These are phyloP conservation scores for Sphaerostilbella broomeana DNA, from an alignment of 2,329 filamentous ascomycete genomes.

Conservation along the genomic window DNA sequence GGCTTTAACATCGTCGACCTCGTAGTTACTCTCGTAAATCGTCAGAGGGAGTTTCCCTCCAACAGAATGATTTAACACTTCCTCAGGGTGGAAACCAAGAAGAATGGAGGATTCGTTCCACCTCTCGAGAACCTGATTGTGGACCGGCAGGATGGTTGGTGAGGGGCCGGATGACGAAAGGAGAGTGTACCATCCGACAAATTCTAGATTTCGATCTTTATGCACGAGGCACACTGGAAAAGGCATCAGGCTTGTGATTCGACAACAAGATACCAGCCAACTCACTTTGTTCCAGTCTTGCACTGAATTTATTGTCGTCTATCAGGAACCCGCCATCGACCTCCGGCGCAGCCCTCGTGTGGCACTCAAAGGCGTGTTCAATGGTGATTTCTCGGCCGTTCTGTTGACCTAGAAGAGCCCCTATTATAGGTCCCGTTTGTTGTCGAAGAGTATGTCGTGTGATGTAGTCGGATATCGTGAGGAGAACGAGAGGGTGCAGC, in stretches of 20 bases:
- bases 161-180: conserved; percentile 67
- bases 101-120: conserved; percentile 85
- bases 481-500: conserved; percentile 87
- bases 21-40: conserved; percentile 79
- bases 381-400: conserved; percentile 85
- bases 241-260: conserved; percentile 5
- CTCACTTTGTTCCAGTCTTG: conserved; percentile 79
- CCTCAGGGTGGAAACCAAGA: conserved; percentile 74
- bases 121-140: conserved; percentile 65
- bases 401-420: conserved; percentile 85
- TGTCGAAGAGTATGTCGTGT: conserved; percentile 79
- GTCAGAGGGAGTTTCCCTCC: conserved; percentile 82
- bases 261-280: background rate
- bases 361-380: conserved; percentile 87
- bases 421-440: conserved; percentile 69
- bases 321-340: conserved; percentile 54
- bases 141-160: conserved; percentile 61
- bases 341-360: conserved; percentile 39
- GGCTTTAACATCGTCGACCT: conserved; percentile 53
- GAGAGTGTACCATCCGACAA: conserved; percentile 90
- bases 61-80: conserved; percentile 46
- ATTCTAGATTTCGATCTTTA: conserved; percentile 71
- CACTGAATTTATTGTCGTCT: conserved; percentile 64
- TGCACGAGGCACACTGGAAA: conserved; percentile 78
- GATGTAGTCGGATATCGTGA: conserved; percentile 95